A percentile compares a stretch with the other conserved stretches of the same genome.
Evolutionary conservation across 2,329 filamentous ascomycete genomes (phyloP).

Genomic region (Botrytis sinoallii): DNA sequence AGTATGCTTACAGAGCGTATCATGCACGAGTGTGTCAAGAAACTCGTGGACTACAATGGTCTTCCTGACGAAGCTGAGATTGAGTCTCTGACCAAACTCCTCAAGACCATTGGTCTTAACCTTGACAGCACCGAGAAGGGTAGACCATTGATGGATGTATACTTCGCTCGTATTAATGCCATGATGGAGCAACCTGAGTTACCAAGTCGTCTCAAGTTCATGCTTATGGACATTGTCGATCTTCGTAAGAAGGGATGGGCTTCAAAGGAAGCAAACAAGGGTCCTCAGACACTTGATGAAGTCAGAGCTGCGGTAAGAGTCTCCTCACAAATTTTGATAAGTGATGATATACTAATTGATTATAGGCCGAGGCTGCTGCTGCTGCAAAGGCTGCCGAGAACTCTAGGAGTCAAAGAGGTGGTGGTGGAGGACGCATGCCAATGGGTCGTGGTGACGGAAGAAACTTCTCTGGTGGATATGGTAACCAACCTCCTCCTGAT

Average conservation of each 20-base stretch:
- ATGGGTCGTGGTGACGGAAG: slow-evolving; percentile 84
- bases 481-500: slow-evolving; percentile 67
- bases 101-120: slow-evolving; percentile 86
- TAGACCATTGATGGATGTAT: slow-evolving; percentile 81
- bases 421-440: slow-evolving; percentile 64
- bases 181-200: slow-evolving; percentile 79
- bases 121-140: slow-evolving; percentile 83
- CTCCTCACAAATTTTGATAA: background rate
- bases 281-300: slow-evolving; percentile 93
- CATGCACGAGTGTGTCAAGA: slow-evolving; percentile 99
- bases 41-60: slow-evolving; percentile 92
- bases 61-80: slow-evolving; percentile 93
- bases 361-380: slow-evolving; percentile 66
- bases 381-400: slow-evolving; percentile 78
- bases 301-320: slow-evolving; percentile 72
- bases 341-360: slow-evolving; percentile 31
- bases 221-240: slow-evolving; percentile 93
- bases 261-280: slow-evolving; percentile 88
- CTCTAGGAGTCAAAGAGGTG: slow-evolving; percentile 58
- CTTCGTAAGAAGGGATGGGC: slow-evolving; percentile 74
- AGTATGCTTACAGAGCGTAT: slow-evolving; percentile 98
- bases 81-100: slow-evolving; percentile 89
- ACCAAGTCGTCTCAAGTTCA: slow-evolving; percentile 86
- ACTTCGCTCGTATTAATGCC: slow-evolving; percentile 83
- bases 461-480: slow-evolving; percentile 72